A percentile compares a stretch with the other conserved stretches of the same genome.
These are phyloP conservation scores for Penicillium capsulatum DNA, from an alignment of 2,329 filamentous ascomycete genomes.

Conservation along the genomic window DNA sequence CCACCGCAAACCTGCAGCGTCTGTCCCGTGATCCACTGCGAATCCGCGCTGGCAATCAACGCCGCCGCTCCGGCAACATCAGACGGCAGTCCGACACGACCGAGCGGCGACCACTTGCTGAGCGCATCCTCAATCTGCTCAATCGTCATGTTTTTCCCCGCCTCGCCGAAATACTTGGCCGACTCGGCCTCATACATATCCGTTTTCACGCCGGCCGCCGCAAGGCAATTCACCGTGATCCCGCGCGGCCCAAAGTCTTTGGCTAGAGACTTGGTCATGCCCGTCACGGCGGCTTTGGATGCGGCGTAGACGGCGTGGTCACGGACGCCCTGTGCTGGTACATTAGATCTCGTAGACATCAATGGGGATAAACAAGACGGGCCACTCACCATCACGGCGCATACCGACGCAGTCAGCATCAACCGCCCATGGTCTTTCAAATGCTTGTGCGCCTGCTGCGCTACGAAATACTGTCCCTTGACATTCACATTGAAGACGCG, in stretches of 20 bases:
- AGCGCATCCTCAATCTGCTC: slow-evolving; percentile 17
- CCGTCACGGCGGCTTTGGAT: slow-evolving; percentile 21
- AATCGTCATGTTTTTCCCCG: slow-evolving; percentile 14
- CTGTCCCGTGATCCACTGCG: slow-evolving; percentile 25
- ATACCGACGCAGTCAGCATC: slow-evolving; percentile 23
- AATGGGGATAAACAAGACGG: background rate
- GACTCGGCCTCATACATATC: slow-evolving; percentile 23
- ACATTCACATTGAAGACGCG: slow-evolving; percentile 21
- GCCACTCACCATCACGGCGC: slow-evolving; percentile 19
- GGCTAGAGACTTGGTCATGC: slow-evolving; percentile 23
- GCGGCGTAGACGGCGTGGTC: slow-evolving; percentile 20
- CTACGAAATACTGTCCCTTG: slow-evolving; percentile 24
- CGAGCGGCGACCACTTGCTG: slow-evolving; percentile 22
- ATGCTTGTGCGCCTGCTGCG: slow-evolving; percentile 19
- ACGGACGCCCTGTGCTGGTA: slow-evolving; percentile 22
- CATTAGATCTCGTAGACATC: too few relatives aligned
- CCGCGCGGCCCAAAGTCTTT: slow-evolving; percentile 21
- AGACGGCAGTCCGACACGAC: slow-evolving; percentile 16
- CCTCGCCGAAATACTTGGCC: slow-evolving; percentile 19
- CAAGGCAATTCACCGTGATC: slow-evolving; percentile 23
- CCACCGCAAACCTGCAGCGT: slow-evolving; percentile 22
- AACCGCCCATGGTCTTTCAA: slow-evolving; percentile 19
- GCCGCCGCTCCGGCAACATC: slow-evolving; percentile 20
- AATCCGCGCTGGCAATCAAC: slow-evolving; percentile 22
- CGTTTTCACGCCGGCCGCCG: slow-evolving; percentile 22